Conservation (phyloP, 2,329 filamentous ascomycete genomes). For the Venturia aucupariae region DNA sequence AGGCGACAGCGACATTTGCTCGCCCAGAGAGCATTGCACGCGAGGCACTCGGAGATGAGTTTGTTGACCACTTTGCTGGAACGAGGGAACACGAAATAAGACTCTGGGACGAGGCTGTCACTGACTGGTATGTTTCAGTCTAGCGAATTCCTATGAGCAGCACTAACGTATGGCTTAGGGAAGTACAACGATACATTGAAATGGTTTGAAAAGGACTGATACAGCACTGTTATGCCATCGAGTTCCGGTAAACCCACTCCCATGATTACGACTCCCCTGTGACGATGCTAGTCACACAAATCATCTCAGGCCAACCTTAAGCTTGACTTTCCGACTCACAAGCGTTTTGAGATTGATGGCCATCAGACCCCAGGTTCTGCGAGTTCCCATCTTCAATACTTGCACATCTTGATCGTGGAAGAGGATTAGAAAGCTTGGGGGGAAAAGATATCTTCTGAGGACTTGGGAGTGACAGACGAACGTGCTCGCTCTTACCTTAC, state of each 20-base stretch:
- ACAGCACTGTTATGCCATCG: neutral
- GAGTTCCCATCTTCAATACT: too few species aligned
- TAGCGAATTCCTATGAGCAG: neutral
- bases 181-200: conserved; percentile 69
- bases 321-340: too few species aligned
- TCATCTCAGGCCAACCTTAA: too few species aligned
- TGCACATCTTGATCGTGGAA: too few species aligned
- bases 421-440: too few species aligned
- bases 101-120: conserved; percentile 91
- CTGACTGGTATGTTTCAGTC: conserved; percentile 68
- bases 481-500: neutral
- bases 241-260: too few species aligned
- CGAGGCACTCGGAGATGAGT: conserved; percentile 87
- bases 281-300: neutral
- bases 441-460: neutral
- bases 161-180: conserved; percentile 40
- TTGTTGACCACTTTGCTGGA: conserved; percentile 91
- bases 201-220: conserved; percentile 43
- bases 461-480: neutral
- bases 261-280: neutral
- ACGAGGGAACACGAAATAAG: conserved; percentile 85
- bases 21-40: conserved; percentile 75
- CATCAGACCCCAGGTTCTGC: too few species aligned
- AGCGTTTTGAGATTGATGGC: too few species aligned
- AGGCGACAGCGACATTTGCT: conserved; percentile 73